Conservation (phyloP, 495 filamentous ascomycete species). For the Penicillium nucicola region DNA sequence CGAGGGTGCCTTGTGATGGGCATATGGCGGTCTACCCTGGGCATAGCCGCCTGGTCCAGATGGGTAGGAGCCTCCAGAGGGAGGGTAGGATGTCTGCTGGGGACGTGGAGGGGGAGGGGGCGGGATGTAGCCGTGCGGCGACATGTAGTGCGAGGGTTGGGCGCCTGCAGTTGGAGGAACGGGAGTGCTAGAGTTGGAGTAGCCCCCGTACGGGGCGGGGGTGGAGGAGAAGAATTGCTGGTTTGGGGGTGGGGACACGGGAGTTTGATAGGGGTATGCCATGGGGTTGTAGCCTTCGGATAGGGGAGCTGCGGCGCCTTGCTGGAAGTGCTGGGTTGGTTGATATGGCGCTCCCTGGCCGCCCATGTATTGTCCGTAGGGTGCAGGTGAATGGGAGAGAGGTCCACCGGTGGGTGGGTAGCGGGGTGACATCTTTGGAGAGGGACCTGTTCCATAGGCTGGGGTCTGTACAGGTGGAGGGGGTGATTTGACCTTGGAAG, state of each 20-base stretch:
- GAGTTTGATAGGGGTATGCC: constrained; percentile 50
- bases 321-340: constrained; percentile 42
- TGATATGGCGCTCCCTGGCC: constrained; percentile 26
- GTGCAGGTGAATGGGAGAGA: constrained; percentile 40
- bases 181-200: constrained; percentile 35
- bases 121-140: constrained; percentile 79
- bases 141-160: constrained; percentile 42
- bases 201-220: constrained; percentile 33
- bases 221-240: constrained; percentile 44
- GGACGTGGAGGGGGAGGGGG: constrained; percentile 87
- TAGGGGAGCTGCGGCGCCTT: constrained; percentile 42
- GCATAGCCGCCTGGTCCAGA: constrained; percentile 59
- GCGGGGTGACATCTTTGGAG: constrained; percentile 44
- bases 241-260: constrained; percentile 43
- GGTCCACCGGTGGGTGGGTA: constrained; percentile 40
- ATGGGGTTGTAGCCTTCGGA: constrained; percentile 54
- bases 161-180: constrained; percentile 20
- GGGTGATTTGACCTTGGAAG: constrained; percentile 39
- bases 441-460: constrained; percentile 34
- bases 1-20: constrained; percentile 37
- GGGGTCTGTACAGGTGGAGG: constrained; percentile 42
- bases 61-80: constrained; percentile 46
- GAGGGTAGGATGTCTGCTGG: constrained; percentile 70
- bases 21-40: constrained; percentile 41
- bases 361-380: constrained; percentile 41